Evolutionary conservation across 352 stramenopile species (phyloP), one percentile per base, ranked within the genome.

Genomic region (Phytophthora ohioensis): DNA sequence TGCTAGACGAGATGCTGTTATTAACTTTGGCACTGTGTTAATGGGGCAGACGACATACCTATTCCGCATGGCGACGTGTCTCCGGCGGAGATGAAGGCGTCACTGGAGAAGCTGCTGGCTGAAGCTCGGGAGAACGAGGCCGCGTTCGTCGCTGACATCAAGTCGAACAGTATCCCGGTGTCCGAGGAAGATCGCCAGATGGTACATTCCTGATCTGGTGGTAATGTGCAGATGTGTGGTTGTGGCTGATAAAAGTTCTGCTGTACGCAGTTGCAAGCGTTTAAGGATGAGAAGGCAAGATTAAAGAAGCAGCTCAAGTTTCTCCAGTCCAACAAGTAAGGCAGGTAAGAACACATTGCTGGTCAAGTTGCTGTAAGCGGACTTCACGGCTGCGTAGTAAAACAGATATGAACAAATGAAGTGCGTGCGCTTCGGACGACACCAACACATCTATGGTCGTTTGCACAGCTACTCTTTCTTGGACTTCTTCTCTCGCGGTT

Each of bases 271-370:
- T 43, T 92, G 41, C 80, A 94, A 81, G 87, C 86, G 36, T 95
- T 91, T 73, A 94, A 94, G 64, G 84, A 93, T 62, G 89, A 96
- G 64, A 96, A 96, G 63, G 78, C 86, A 21, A 79, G 87, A 71
- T 66, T 95, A 66, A 93, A 96, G 67, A 91, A 93, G 69, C 80
- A 96, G 70, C 84, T 96, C 62, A 92, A 93, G 71, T 84, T 91
- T 39, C 46, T 94, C 62, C 83, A 90, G 66, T 81, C 71, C 46
- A 84, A 58, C 67, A 91, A 91, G 70, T 91, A 84, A 62, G 38
- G 27, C 59, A 15, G 64, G 31, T 62, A 63, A 34, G 21, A 32
- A 17, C 30, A 47, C 12, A 42, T 57, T 62, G 32, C 38, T 61
- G 42, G 32, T 27, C 34, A 41, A 43, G 13, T 49, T 60, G 39